Evolutionary conservation across 352 stramenopile genomes (phyloP).

Genomic region (Phytophthora litchii): DNA sequence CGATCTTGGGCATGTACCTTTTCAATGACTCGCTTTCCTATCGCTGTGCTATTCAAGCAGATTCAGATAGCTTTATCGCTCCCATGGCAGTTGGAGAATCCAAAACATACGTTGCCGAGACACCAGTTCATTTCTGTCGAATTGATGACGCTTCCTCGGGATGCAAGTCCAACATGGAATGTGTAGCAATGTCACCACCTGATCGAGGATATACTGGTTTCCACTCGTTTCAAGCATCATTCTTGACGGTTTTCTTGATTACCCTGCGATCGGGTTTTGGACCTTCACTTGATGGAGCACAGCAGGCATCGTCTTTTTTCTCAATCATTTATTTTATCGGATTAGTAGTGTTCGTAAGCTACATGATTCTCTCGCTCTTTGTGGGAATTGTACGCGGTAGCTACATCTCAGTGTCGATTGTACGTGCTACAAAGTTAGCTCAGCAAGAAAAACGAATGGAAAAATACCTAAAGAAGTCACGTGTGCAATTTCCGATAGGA

Average conservation of each 20-base stretch:
- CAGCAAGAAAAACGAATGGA: slow-evolving; percentile 37
- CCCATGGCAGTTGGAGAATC: slow-evolving; percentile 15
- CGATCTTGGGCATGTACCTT: slow-evolving; percentile 86
- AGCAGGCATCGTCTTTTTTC: slow-evolving; percentile 77
- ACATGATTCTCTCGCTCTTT: slow-evolving; percentile 86
- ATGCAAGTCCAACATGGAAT: slow-evolving; percentile 51
- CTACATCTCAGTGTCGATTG: slow-evolving; percentile 73
- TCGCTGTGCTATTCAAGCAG: slow-evolving; percentile 57
- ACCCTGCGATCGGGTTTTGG: slow-evolving; percentile 82
- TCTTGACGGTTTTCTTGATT: slow-evolving; percentile 82
- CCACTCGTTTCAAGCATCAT: slow-evolving; percentile 84
- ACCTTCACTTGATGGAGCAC: slow-evolving; percentile 67
- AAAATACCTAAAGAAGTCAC: slow-evolving; percentile 54
- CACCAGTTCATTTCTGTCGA: slow-evolving; percentile 64
- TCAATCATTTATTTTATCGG: slow-evolving; percentile 83
- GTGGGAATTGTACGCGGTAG: slow-evolving; percentile 83
- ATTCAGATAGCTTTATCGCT: slow-evolving; percentile 29
- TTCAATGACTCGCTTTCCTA: slow-evolving; percentile 85
- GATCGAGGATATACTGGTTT: slow-evolving; percentile 84
- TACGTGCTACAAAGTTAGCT: slow-evolving; percentile 36
- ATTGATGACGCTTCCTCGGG: slow-evolving; percentile 19
- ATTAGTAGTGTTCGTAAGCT: slow-evolving; percentile 84
- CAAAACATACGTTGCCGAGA: slow-evolving; percentile 54
- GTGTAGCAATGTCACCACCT: slow-evolving; percentile 58
- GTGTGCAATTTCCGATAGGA: slow-evolving; percentile 57